Base-by-base conservation (phyloP, 2,329 filamentous ascomycete genomes). In the Fusarium luffae region DNA sequence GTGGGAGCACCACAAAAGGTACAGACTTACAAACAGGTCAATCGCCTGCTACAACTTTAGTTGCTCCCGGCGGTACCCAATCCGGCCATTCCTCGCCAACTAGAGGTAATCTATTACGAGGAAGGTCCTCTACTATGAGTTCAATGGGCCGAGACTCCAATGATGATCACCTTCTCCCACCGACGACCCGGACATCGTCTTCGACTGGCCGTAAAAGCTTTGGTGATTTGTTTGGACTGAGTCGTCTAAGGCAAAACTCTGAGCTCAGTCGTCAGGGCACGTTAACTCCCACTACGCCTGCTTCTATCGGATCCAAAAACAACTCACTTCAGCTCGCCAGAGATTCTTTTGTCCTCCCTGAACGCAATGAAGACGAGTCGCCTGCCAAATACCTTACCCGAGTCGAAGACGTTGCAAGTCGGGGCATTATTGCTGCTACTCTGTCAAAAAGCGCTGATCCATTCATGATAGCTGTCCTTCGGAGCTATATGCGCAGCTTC, bases 401-500 rank as follows among this genome's bases (percentile, higher is more conserved):
- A 27, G 84, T 98, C 3, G 93, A 98, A 78, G 92, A 92, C 65
- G 87, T 90, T 43, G 86, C 97, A 18, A 92, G 90, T 41, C 90
- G 93, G 59, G 93, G 94, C 69, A 88, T 92, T 55, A 94, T 99
- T 72, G 94, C 94, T 16, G 92, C 92, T 48, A 89, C 93, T 18
- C 82, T 99, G 27, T 95, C 93, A 19, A 97, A 97, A 76, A 92
- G 90, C n/a, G 88, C 88, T 4, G 95, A 99, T 74, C 82, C 90
- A 0, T 99, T 98, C 78, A 92, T 90, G 48, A 88, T 90, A 63
- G 89, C 93, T 2, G 94, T 97, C 5, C 81, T 99, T 59, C 89
- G 95, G 64, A 98, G 95, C 77, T 98, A 97, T 77, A 98, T 98
- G 92, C 90, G 95, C 55, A 92, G 92, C 21, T 98, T 98, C 79